Evolutionary conservation across 768 basidiomycete genomes (phyloP).

Genomic region (Leccinum rimulosum): DNA sequence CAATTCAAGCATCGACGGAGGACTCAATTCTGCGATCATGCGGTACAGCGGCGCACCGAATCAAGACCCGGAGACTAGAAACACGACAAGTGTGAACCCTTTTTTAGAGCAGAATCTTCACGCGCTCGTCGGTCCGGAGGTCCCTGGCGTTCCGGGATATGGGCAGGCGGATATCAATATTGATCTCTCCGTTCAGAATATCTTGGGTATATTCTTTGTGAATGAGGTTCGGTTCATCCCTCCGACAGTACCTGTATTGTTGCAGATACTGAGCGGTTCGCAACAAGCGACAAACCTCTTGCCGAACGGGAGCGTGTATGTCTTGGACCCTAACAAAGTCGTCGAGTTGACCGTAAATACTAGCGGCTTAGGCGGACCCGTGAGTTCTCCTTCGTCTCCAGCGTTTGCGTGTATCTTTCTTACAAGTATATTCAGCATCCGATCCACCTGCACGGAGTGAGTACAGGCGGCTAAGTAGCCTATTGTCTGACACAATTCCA

Average conservation of each 20-base stretch:
- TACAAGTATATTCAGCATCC: slow-evolving; percentile 22
- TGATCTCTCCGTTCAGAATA: slow-evolving; percentile 15
- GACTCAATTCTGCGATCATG: slow-evolving; percentile 54
- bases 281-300: slow-evolving; percentile 27
- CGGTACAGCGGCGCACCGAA: slow-evolving; percentile 44
- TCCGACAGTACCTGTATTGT: slow-evolving; percentile 40
- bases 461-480: neutral
- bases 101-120: slow-evolving; percentile 33
- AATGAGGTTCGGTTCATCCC: slow-evolving; percentile 14
- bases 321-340: slow-evolving; percentile 27
- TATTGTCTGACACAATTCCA: slow-evolving; percentile 1
- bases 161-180: slow-evolving; percentile 43
- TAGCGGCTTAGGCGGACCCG: slow-evolving; percentile 14
- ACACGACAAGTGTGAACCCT: slow-evolving; percentile 22
- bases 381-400: slow-evolving; percentile 12
- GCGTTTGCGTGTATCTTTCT: neutral
- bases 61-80: slow-evolving; percentile 39
- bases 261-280: slow-evolving; percentile 47
- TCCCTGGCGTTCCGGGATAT: slow-evolving; percentile 36
- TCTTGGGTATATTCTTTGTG: slow-evolving; percentile 11
- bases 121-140: slow-evolving; percentile 27
- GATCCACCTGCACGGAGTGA: slow-evolving; percentile 29
- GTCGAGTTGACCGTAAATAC: slow-evolving; percentile 25
- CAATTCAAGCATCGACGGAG: slow-evolving; percentile 30
- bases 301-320: slow-evolving; percentile 24